Percentiles rank a stretch among this genome's conserved stretches.
Conservation (phyloP, 73 alveolate species). For the Durusdinium trenchii region DNA sequence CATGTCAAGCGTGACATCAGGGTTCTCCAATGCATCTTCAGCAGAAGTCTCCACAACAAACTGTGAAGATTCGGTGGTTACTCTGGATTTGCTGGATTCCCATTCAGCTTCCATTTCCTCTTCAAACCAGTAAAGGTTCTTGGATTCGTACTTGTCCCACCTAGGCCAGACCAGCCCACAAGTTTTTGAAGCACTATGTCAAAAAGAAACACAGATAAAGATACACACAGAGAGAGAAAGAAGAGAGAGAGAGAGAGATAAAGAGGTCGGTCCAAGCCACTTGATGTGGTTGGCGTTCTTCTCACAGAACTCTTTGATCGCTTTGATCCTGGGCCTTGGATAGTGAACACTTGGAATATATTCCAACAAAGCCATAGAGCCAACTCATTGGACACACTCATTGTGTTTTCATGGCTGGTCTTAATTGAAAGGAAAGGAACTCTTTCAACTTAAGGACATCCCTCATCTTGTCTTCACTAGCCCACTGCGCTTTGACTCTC, state of each 20-base stretch:
- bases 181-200: too few relatives aligned
- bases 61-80: not conserved
- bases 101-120: not conserved
- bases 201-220: not conserved
- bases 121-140: not conserved
- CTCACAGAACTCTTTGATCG: slow-evolving; percentile 10
- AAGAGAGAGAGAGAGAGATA: not conserved
- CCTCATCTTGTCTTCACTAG: not conserved
- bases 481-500: not conserved
- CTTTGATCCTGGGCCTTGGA: not conserved
- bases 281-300: not conserved
- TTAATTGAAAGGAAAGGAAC: too few relatives aligned
- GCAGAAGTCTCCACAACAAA: not conserved
- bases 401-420: not conserved
- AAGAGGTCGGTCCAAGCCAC: not conserved
- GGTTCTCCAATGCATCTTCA: not conserved
- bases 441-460: not conserved
- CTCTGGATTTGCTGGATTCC: not conserved
- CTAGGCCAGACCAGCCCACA: not conserved
- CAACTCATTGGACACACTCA: not conserved
- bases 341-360: not conserved
- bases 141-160: slow-evolving; percentile 40
- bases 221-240: not conserved
- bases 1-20: slow-evolving; percentile 3
- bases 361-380: not conserved